A percentile compares a stretch with the other conserved stretches of the same genome.
Evolutionary conservation across 2,329 filamentous ascomycete genomes (phyloP).

Genomic region (Talaromyces sp.): DNA sequence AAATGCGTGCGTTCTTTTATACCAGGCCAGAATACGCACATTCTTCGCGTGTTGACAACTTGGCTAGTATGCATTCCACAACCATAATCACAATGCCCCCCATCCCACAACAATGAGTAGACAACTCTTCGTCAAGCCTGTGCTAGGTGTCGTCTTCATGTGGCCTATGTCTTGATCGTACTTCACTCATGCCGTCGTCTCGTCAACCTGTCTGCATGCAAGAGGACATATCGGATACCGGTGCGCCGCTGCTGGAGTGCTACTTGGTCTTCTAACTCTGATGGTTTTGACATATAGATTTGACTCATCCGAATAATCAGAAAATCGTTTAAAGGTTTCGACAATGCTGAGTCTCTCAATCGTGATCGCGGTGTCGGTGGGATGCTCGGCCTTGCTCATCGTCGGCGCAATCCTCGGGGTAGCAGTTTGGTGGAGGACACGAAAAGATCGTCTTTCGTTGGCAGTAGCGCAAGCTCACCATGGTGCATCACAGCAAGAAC

Average conservation of each 20-base stretch:
- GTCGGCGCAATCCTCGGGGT: constrained; percentile 34
- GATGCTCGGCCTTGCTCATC: constrained; percentile 35
- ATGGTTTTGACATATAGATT: not conserved
- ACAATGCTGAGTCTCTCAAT: constrained; percentile 36
- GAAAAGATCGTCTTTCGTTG: constrained; percentile 35
- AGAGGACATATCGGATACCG: constrained; percentile 6
- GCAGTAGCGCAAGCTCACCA: constrained; percentile 28
- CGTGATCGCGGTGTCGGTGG: constrained; percentile 38
- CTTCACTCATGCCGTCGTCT: constrained; percentile 13
- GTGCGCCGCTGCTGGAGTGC: constrained; percentile 8
- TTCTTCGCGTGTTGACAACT: constrained; percentile 20
- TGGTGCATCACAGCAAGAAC: constrained; percentile 30
- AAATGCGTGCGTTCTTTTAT: not conserved
- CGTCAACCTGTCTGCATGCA: constrained; percentile 7
- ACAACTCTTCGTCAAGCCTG: not conserved
- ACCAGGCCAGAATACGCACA: constrained; percentile 6
- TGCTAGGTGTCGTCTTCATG: not conserved
- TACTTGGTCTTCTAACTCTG: not conserved
- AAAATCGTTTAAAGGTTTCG: not conserved
- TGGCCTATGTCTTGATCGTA: not conserved
- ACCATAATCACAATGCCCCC: constrained; percentile 6
- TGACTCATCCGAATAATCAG: not conserved
- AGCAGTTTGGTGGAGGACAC: constrained; percentile 37
- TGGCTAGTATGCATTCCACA: constrained; percentile 19
- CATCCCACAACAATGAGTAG: constrained; percentile 14